A percentile compares a stretch with the other conserved stretches of the same genome.
These are phyloP conservation scores for Paraglomus brasilianum DNA, from an alignment of 192 early-diverging fungal genomes.

Conservation along the genomic window DNA sequence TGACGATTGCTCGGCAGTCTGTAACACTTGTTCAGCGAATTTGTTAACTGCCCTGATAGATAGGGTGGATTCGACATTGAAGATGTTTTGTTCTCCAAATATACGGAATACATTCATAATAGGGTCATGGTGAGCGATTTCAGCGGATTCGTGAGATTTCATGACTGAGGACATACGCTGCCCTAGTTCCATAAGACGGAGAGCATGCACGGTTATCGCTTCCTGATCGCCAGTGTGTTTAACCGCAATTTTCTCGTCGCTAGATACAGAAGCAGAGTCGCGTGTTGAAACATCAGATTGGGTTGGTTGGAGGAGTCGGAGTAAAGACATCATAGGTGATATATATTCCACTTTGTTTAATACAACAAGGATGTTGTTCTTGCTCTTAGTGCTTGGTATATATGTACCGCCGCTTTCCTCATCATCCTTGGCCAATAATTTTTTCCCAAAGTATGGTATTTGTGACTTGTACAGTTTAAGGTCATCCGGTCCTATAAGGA, in stretches of 20 bases:
- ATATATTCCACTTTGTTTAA: conserved; percentile 46
- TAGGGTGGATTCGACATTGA: conserved; percentile 62
- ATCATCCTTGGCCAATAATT: conserved; percentile 23
- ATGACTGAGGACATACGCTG: conserved; percentile 81
- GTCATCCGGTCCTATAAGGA: conserved; percentile 68
- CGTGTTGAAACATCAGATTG: background rate
- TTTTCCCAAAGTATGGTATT: conserved; percentile 25
- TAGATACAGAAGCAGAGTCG: background rate
- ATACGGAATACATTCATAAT: conserved; percentile 81
- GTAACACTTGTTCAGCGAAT: conserved; percentile 65
- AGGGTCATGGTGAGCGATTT: conserved; percentile 66
- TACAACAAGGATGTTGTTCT: conserved; percentile 39
- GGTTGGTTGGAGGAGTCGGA: conserved; percentile 33
- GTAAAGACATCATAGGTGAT: conserved; percentile 43
- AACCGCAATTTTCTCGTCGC: background rate
- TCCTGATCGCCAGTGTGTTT: background rate
- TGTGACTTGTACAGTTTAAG: conserved; percentile 48
- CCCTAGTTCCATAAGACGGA: conserved; percentile 78
- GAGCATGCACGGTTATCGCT: conserved; percentile 48
- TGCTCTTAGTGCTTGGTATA: background rate
- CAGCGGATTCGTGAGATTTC: conserved; percentile 64
- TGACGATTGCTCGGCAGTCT: conserved; percentile 52
- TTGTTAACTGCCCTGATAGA: conserved; percentile 59
- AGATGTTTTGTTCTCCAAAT: conserved; percentile 72
- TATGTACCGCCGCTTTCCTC: background rate